These are phyloP conservation scores for Nicotiana knightiana DNA, from an alignment of 257 asterid genomes.

Conservation along the genomic window DNA sequence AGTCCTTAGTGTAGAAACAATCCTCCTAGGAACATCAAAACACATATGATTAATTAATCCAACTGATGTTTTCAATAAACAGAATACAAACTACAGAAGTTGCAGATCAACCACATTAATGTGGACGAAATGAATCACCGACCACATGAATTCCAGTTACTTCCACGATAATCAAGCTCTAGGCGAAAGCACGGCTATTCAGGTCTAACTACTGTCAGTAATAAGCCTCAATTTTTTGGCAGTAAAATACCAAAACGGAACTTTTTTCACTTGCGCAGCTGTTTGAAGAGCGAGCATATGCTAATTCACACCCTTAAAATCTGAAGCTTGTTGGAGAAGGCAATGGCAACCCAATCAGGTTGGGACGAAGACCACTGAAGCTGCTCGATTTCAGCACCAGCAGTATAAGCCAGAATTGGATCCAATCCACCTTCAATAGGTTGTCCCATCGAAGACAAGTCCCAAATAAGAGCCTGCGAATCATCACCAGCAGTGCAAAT, in stretches of 20 bases:
- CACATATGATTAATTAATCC: neutral
- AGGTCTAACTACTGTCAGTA: constrained; percentile 3
- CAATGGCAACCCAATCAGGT: constrained; percentile 98
- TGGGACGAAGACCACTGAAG: constrained; percentile 96
- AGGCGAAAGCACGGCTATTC: neutral
- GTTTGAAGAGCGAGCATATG: neutral
- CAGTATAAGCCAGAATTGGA: constrained; percentile 92
- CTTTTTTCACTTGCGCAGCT: neutral
- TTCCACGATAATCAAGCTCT: neutral
- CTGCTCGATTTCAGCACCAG: constrained; percentile 96
- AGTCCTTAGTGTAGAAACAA: neutral
- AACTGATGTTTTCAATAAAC: neutral
- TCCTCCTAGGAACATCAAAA: neutral
- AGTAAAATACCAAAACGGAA: neutral
- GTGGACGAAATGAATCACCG: neutral
- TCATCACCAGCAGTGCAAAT: constrained; percentile 98
- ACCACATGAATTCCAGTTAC: neutral
- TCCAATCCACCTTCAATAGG: constrained; percentile 94
- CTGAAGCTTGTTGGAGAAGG: constrained; percentile 93
- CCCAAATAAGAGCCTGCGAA: constrained; percentile 98
- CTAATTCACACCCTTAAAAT: constrained; percentile 80
- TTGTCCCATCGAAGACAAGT: constrained; percentile 87
- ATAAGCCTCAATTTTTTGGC: neutral
- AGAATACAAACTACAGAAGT: constrained; percentile 4
- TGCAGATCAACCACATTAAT: neutral